Base-by-base conservation (phyloP, 306 rosid genomes). In the Morella rubra region DNA sequence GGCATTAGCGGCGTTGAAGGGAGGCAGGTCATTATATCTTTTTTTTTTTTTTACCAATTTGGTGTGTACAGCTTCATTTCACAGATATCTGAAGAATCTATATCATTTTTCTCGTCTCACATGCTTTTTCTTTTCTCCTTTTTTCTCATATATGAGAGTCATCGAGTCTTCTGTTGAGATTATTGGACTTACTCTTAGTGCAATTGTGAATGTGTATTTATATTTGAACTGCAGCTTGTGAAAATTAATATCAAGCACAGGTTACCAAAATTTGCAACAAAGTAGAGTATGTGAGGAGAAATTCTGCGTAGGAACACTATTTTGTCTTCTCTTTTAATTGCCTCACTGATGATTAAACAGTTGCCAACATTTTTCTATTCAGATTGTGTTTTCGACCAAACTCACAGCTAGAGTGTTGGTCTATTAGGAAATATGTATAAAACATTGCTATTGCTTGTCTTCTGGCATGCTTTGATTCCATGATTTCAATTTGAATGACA, bases 1-100 rank as follows among this genome's bases (percentile, higher is more conserved):
- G 98, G 98, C 69, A 90, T 93, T 53, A 93, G 92, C 60, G 98
- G 98, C 37, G 90, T 87, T 45, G 98, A 93, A 85, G 98, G 98
- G 77, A 93, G 90, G 97, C 98, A 91, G 98, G 98, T 93, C 61
- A 55, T 32, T 0, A 69, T 55, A 59, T 69, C 61, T 81, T 69
- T 82, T 20, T 79, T 65, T 81, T 27, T 55, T 85, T 77, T 13
- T 58, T 44, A 45, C 27, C 47, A 5, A 70, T 64, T n/a, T 71
- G 53, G 19, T 70, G 44, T 54, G 32, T 54, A 8, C 53, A 22
- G 24, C 59, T 49, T 37, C 16, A 13, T 15, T 69, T 46, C 42
- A 19, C 37, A 19, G n/a, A 69, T 11, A 19, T 20, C 45, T 4
- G 32, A 13, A 45, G 14, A 45, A 0, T 19, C 14, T 45, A n/a